A percentile compares a stretch with the other conserved stretches of the same genome.
Evolutionary conservation across 2,329 filamentous ascomycete genomes (phyloP).

Genomic region (Arthroderma uncinatum): DNA sequence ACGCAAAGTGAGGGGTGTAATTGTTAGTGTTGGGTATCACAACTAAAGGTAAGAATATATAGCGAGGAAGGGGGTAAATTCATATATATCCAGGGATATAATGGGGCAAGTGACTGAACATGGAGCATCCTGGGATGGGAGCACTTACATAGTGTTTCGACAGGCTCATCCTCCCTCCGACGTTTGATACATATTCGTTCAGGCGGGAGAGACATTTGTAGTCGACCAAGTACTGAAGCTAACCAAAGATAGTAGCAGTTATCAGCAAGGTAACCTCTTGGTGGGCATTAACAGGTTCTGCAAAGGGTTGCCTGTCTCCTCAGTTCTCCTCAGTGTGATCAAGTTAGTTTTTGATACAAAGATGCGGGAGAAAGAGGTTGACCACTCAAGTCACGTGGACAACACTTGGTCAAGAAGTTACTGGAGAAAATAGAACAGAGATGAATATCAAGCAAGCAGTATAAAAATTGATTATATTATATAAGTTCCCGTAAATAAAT

Average conservation of each 20-base stretch:
- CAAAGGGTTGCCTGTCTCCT: not conserved
- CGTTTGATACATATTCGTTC: conserved; percentile 46
- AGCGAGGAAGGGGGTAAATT: not conserved
- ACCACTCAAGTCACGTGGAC: not conserved
- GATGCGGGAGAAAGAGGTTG: not conserved
- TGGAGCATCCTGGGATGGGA: conserved; percentile 16
- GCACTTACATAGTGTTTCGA: conserved; percentile 43
- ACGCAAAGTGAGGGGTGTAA: not conserved
- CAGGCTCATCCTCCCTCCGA: conserved; percentile 45
- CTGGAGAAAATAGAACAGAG: not conserved
- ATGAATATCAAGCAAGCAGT: not conserved
- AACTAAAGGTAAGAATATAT: not conserved
- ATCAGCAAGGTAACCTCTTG: not conserved
- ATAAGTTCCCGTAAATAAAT: not conserved
- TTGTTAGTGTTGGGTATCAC: not conserved
- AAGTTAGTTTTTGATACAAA: not conserved
- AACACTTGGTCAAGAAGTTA: not conserved
- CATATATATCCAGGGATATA: not conserved
- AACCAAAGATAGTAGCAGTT: not conserved
- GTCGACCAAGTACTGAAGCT: conserved; percentile 2
- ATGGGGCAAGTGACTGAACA: not conserved
- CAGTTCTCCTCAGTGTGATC: not conserved
- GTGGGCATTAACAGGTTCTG: not conserved
- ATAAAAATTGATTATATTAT: too few relatives aligned
- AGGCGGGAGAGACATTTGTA: conserved; percentile 36